A percentile compares a stretch with the other conserved stretches of the same genome.
Conservation (phyloP, 208 protist species). For the Crithidia expoeki region DNA sequence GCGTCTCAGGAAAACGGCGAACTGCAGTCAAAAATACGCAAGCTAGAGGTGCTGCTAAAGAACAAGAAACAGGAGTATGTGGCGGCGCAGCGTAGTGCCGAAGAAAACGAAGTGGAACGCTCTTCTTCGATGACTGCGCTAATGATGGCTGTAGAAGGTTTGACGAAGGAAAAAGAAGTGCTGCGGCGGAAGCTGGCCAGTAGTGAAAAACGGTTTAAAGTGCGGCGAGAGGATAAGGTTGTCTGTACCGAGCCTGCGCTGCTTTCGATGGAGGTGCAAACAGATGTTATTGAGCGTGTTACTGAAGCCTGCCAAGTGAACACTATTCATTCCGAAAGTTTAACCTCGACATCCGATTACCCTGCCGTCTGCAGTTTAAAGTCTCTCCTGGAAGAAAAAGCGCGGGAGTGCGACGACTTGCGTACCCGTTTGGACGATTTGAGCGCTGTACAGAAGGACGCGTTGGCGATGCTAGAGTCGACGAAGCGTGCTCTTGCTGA, state of each 20-base stretch:
- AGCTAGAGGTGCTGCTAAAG: conserved; percentile 55
- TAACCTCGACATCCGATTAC: background rate
- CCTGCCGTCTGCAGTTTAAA: conserved; percentile 15
- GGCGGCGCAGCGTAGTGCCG: conserved; percentile 32
- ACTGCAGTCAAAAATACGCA: conserved; percentile 49
- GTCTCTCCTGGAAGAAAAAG: conserved; percentile 59
- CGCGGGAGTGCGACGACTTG: conserved; percentile 68
- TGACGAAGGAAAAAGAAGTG: conserved; percentile 25
- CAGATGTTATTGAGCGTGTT: conserved; percentile 9
- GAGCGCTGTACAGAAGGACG: conserved; percentile 53
- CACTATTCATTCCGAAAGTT: background rate
- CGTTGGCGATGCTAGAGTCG: conserved; percentile 40
- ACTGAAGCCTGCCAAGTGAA: conserved; percentile 27
- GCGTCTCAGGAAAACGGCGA: conserved; percentile 63
- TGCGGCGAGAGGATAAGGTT: conserved; percentile 4
- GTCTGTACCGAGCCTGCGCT: background rate
- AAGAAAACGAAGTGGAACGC: conserved; percentile 19
- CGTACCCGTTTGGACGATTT: conserved; percentile 60
- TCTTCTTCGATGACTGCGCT: conserved; percentile 19
- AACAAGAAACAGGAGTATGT: conserved; percentile 39
- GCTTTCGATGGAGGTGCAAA: conserved; percentile 13
- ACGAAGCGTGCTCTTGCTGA: conserved; percentile 50
- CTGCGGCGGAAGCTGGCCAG: background rate
- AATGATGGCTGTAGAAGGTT: conserved; percentile 21
- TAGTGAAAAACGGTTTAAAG: background rate